phyloP scores from a whole-genome alignment of 495 filamentous ascomycete genomes.

The Pseudoneurospora amorphoporcata region DNA sequence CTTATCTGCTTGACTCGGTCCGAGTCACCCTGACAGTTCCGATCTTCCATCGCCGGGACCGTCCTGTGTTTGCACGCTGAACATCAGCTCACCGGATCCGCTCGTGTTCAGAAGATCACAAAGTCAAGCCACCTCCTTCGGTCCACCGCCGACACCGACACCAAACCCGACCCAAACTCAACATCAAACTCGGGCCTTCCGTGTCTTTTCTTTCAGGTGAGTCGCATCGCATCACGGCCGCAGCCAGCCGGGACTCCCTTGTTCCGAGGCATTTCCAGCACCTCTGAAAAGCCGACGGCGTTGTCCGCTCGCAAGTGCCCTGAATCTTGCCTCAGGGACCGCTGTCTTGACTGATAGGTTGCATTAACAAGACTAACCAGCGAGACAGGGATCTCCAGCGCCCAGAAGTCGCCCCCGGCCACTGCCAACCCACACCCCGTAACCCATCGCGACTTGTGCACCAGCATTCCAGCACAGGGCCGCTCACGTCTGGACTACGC shows the following conservation, averaged over 20 bases:
- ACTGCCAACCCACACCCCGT: conserved; percentile 6
- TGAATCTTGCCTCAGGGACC: conserved; percentile 1
- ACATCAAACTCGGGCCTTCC: background rate
- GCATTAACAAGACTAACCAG: background rate
- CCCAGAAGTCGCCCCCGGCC: background rate
- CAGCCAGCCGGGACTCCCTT: background rate
- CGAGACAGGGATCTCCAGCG: background rate
- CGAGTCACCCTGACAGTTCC: background rate
- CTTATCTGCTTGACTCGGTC: background rate
- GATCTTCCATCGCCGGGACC: background rate
- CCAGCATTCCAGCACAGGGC: conserved; percentile 13
- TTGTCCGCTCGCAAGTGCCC: conserved; percentile 11
- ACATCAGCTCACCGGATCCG: background rate
- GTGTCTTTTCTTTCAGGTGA: background rate
- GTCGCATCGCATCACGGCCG: background rate
- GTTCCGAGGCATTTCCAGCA: conserved; percentile 13
- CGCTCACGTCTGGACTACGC: conserved; percentile 15
- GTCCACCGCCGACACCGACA: background rate
- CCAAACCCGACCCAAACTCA: background rate
- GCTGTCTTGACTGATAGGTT: conserved; percentile 10
- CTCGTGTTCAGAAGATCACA: background rate
- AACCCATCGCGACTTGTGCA: conserved; percentile 2
- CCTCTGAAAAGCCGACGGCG: conserved; percentile 7
- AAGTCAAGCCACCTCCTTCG: background rate
- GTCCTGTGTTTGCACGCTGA: background rate